phyloP scores from a whole-genome alignment of 768 basidiomycete species.

The Suillus alpinus region DNA sequence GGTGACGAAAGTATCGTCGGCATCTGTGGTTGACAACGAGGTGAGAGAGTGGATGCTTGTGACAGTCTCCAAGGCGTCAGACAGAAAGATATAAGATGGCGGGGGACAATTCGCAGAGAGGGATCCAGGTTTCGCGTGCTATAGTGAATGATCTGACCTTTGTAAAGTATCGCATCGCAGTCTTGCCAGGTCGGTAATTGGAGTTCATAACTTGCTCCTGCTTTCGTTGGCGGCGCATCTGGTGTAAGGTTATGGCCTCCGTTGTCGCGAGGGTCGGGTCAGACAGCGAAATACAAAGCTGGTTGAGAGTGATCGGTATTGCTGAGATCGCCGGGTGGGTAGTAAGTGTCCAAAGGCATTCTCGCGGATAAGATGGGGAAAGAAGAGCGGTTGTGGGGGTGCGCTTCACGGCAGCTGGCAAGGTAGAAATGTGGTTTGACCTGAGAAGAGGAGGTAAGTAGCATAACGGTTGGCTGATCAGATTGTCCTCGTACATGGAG shows the following conservation, averaged over 20 bases:
- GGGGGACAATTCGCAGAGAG: too few relatives aligned
- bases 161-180: too few relatives aligned
- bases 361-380: neutral
- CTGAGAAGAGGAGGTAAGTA: neutral
- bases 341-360: slow-evolving; percentile 9
- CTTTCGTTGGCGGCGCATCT: too few relatives aligned
- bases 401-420: neutral
- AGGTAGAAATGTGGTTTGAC: neutral
- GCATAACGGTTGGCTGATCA: neutral
- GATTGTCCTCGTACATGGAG: neutral
- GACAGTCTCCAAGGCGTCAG: neutral
- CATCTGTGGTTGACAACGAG: neutral
- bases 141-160: too few relatives aligned
- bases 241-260: too few relatives aligned
- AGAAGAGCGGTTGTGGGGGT: neutral
- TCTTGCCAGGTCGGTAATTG: too few relatives aligned
- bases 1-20: neutral
- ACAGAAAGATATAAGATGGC: neutral
- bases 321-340: slow-evolving; percentile 11
- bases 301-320: slow-evolving; percentile 11
- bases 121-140: too few relatives aligned
- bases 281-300: slow-evolving; percentile 20
- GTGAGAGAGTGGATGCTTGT: neutral
- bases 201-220: too few relatives aligned
- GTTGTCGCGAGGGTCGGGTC: slow-evolving; percentile 18